phyloP scores from a whole-genome alignment of 2,329 filamentous ascomycete genomes.

The Chaetomiaceae sp. region DNA sequence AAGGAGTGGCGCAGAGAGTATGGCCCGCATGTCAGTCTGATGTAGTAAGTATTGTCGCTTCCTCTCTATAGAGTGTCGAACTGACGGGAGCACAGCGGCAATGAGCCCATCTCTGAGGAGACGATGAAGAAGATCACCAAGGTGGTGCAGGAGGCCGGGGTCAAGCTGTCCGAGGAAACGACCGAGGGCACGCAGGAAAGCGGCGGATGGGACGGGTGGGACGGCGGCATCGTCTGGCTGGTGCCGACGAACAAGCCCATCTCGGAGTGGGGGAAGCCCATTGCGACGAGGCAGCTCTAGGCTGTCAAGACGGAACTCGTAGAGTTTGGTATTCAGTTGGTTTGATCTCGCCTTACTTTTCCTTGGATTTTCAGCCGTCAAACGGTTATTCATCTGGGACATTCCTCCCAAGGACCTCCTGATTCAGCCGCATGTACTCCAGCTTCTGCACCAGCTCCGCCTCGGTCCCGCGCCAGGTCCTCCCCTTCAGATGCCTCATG shows the following conservation, averaged over 20 bases:
- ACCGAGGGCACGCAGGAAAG: not conserved
- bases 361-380: too few species aligned
- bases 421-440: slow-evolving; percentile 24
- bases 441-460: slow-evolving; percentile 22
- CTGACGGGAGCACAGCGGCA: slow-evolving; percentile 22
- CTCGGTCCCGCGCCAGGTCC: slow-evolving; percentile 45
- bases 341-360: too few species aligned
- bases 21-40: slow-evolving; percentile 33
- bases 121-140: slow-evolving; percentile 23
- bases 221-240: slow-evolving; percentile 32
- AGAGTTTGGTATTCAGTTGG: too few species aligned
- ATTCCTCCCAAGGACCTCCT: not conserved
- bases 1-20: slow-evolving; percentile 27
- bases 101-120: slow-evolving; percentile 25
- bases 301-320: too few species aligned
- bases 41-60: slow-evolving; percentile 30
- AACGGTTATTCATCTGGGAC: not conserved
- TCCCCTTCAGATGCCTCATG: slow-evolving; percentile 47
- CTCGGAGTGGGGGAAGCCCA: slow-evolving; percentile 31
- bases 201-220: slow-evolving; percentile 24
- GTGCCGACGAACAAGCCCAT: slow-evolving; percentile 31
- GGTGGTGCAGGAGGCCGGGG: slow-evolving; percentile 25
- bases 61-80: not conserved
- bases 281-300: slow-evolving; percentile 28
- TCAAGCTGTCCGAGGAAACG: slow-evolving; percentile 13